Evolutionary conservation across 495 filamentous ascomycete genomes (phyloP).

Genomic region (Staphylotrichum longicolle): DNA sequence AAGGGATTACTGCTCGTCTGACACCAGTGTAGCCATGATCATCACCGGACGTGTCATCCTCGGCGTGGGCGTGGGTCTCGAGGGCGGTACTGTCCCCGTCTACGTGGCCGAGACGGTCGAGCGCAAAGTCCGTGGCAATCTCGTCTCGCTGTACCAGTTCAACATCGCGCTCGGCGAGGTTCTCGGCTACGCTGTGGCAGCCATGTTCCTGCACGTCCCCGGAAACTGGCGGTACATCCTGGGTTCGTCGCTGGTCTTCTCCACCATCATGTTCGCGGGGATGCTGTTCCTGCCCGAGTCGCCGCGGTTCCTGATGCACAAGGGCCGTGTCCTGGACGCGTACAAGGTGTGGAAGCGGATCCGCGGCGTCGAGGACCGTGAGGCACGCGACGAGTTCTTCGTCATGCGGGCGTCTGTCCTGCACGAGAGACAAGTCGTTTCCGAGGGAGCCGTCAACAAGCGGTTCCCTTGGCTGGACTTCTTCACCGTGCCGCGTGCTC

Average conservation of each 20-base stretch:
- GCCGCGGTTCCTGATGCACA: constrained; percentile 14
- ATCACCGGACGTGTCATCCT: constrained; percentile 9
- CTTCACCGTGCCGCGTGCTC: constrained; percentile 11
- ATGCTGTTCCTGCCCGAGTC: constrained; percentile 15
- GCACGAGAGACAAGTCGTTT: constrained; percentile 2
- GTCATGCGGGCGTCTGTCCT: constrained; percentile 8
- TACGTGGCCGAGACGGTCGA: constrained; percentile 14
- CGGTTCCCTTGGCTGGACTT: constrained; percentile 13
- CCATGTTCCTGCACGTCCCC: constrained; percentile 15
- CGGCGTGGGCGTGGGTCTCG: constrained; percentile 9
- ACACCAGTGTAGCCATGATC: not conserved
- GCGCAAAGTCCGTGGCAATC: constrained; percentile 9
- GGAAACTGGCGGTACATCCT: constrained; percentile 16
- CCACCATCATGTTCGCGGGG: constrained; percentile 10
- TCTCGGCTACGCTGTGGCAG: constrained; percentile 10
- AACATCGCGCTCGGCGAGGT: constrained; percentile 15
- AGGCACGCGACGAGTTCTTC: constrained; percentile 9
- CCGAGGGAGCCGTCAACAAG: constrained; percentile 16
- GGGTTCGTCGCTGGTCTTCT: constrained; percentile 11
- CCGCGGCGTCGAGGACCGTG: constrained; percentile 5
- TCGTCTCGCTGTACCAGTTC: constrained; percentile 15
- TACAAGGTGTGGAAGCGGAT: constrained; percentile 14
- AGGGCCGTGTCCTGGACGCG: constrained; percentile 10
- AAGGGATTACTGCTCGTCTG: no score
- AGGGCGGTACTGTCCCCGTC: constrained; percentile 13